Evolutionary conservation across 1,284 basidiomycete species (phyloP), one percentile per base, ranked within the genome.

Genomic region (Naganishia sp.): DNA sequence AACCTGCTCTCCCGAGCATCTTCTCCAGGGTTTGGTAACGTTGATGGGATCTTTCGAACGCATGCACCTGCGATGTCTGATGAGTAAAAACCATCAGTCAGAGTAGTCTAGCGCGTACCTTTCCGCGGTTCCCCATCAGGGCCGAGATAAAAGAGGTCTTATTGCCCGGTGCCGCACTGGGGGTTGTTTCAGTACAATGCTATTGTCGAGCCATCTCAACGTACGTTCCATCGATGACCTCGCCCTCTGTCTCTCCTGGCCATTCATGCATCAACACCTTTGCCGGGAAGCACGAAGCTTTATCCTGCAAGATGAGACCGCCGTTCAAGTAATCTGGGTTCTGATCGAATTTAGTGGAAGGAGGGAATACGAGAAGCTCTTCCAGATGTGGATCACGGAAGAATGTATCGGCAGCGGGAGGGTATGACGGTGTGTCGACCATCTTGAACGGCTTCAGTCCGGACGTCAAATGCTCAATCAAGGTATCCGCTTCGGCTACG

Each of bases 241-340:
- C 74, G 0, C 77, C 77, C 58, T 78, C 77, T 21, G 66, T 73
- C 15, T 60, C 49, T 4, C 70, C 71, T 4, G 45, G 57, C 77
- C 78, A 78, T 1, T 71, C 75, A 25, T 77, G 74, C 75, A 78
- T 79, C 50, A 97, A 84, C 5, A 98, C 85, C 63, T 87, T 83
- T 0, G 95, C 93, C 10, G 96, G 94, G 76, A 99, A 94, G 80
- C 96, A 99, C 54, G 90, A 94, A 15, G 96, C 95, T 77, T 98
- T 95, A 79, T 99, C 96, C 78, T 99, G 96, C 10, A 98, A 82
- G 66, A 99, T 93, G 39, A 99, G 81, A 21, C 74, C 76, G 66
- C 79, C 79, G 23, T 71, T 67, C 62, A 74, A 72, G 62, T 79
- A 80, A 74, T 77, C 79, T 46, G 71, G 67, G 63, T 77, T 75